Conservation (phyloP, 2,329 filamentous ascomycete species). For the Myriosclerotinia curreyana region DNA sequence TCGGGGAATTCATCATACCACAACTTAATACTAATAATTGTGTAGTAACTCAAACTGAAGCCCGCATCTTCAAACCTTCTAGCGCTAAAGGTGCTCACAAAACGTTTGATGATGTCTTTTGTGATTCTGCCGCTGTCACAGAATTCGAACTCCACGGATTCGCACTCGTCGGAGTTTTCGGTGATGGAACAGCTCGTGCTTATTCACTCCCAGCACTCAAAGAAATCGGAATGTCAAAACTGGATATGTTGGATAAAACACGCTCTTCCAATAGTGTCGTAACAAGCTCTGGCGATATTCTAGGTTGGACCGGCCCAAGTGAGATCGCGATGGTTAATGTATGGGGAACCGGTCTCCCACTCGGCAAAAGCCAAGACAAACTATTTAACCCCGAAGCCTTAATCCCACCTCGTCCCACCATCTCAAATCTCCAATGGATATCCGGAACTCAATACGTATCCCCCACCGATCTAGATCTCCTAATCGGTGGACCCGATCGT, state of each 20-base stretch:
- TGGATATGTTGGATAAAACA: conserved; percentile 70
- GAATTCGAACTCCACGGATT: conserved; percentile 72
- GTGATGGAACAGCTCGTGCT: conserved; percentile 73
- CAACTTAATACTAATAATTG: conserved; percentile 24
- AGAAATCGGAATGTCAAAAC: conserved; percentile 68
- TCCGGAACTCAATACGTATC: conserved; percentile 90
- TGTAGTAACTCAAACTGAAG: conserved; percentile 61
- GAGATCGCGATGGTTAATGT: conserved; percentile 80
- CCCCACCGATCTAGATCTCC: conserved; percentile 78
- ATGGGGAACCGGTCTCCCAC: conserved; percentile 70
- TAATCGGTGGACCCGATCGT: conserved; percentile 85
- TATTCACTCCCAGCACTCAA: conserved; percentile 86
- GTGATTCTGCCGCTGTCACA: conserved; percentile 75
- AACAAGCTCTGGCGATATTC: conserved; percentile 73
- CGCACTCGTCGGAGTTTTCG: conserved; percentile 80
- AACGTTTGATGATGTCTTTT: conserved; percentile 76
- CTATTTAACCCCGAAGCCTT: conserved; percentile 74
- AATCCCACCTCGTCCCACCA: conserved; percentile 80
- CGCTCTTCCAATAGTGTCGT: conserved; percentile 69
- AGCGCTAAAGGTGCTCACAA: conserved; percentile 88
- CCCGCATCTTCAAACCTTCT: conserved; percentile 84
- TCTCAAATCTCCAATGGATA: conserved; percentile 95
- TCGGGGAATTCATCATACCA: background rate
- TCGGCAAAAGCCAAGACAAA: conserved; percentile 64
- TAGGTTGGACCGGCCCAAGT: conserved; percentile 85